Evolutionary conservation across 202 grass and related monocot species (phyloP).

Genomic region (Tripidium arundinaceum): DNA sequence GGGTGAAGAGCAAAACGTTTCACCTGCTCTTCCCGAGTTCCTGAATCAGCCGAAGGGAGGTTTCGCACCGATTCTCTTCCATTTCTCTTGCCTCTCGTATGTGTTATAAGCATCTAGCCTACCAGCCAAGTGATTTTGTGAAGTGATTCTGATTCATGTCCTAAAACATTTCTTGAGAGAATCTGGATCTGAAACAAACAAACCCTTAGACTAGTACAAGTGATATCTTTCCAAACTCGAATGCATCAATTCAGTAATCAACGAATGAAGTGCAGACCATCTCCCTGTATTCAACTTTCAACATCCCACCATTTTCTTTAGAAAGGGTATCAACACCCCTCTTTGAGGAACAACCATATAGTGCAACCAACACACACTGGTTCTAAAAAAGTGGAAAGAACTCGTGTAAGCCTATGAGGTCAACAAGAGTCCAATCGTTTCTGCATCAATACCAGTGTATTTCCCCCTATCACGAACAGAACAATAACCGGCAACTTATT

Average conservation of each 20-base stretch:
- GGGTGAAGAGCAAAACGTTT: too few species aligned
- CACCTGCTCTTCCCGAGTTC: too few species aligned
- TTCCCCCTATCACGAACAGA: constrained; percentile 16
- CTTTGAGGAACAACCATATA: not conserved
- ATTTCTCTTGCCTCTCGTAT: too few species aligned
- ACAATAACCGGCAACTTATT: not conserved
- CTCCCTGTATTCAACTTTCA: not conserved
- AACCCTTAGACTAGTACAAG: not conserved
- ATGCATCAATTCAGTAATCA: not conserved
- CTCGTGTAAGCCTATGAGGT: not conserved
- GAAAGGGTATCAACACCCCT: not conserved
- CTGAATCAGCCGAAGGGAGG: too few species aligned
- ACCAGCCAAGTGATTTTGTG: too few species aligned
- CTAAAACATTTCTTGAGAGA: too few species aligned
- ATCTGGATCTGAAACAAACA: too few species aligned
- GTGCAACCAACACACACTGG: not conserved
- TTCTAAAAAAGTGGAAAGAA: not conserved
- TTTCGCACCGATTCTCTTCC: too few species aligned
- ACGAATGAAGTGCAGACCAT: not conserved
- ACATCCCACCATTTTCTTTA: not conserved
- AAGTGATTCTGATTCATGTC: too few species aligned
- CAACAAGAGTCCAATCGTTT: not conserved
- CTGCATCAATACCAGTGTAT: not conserved
- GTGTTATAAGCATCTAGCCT: too few species aligned
- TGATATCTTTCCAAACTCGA: not conserved